A percentile compares a stretch with the other conserved stretches of the same genome.
phyloP scores from a whole-genome alignment of 169 alveolate species.

The Eimeria sp. region DNA sequence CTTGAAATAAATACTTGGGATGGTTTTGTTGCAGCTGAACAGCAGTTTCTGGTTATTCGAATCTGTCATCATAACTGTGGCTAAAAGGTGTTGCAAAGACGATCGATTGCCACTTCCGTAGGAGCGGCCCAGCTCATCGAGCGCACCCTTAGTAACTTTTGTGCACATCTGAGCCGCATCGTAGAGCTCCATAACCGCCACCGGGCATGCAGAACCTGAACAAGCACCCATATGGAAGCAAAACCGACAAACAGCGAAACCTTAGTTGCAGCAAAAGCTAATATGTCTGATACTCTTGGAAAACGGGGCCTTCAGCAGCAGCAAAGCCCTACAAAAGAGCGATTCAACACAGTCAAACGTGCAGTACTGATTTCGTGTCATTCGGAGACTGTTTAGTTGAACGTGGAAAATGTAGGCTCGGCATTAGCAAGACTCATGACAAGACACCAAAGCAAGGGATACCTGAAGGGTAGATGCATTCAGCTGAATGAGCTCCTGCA shows the following conservation, averaged over 20 bases:
- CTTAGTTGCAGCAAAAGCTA: neutral
- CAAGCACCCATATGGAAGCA: neutral
- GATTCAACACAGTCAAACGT: neutral
- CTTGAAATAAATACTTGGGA: neutral
- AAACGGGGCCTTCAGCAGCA: neutral
- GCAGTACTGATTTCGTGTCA: neutral
- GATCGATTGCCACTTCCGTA: slow-evolving; percentile 18
- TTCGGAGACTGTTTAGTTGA: neutral
- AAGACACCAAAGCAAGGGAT: neutral
- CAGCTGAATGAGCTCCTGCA: slow-evolving; percentile 36
- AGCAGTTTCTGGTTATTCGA: neutral
- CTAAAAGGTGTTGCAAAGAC: slow-evolving; percentile 16
- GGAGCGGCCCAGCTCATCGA: slow-evolving; percentile 53
- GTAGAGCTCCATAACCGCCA: slow-evolving; percentile 47
- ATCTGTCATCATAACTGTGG: neutral
- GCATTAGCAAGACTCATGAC: neutral
- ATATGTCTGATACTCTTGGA: neutral
- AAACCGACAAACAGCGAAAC: neutral
- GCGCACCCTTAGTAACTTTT: slow-evolving; percentile 63
- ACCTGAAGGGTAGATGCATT: slow-evolving; percentile 55
- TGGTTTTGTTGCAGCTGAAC: neutral
- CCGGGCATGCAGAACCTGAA: slow-evolving; percentile 32
- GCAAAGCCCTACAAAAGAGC: neutral
- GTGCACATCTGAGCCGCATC: slow-evolving; percentile 8
- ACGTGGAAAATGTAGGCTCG: neutral